A percentile compares a stretch with the other conserved stretches of the same genome.
Conservation (phyloP, 192 early-diverging fungal species). For the Radiomyces spectabilis region DNA sequence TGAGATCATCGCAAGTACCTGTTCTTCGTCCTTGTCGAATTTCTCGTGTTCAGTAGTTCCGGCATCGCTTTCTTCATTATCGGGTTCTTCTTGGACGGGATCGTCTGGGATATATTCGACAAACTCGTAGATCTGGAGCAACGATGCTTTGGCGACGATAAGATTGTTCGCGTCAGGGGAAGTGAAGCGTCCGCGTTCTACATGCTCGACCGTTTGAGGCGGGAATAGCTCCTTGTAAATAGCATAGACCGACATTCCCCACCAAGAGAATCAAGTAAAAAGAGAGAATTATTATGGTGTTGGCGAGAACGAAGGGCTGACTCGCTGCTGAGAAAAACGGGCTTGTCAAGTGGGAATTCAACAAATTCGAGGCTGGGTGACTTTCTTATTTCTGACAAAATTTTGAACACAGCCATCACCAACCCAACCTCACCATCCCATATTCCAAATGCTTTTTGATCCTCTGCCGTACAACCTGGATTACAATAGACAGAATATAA, state of each 20-base stretch:
- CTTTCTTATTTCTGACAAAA: too few species aligned
- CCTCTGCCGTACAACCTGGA: too few species aligned
- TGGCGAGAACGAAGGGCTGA: too few species aligned
- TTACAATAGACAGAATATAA: too few species aligned
- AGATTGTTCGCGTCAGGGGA: constrained; percentile 51
- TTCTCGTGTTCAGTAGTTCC: background rate
- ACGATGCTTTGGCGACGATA: constrained; percentile 52
- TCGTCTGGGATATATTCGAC: constrained; percentile 34
- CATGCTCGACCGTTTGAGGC: constrained; percentile 53
- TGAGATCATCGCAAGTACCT: constrained; percentile 20
- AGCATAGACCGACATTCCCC: constrained; percentile 45
- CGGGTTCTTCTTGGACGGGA: constrained; percentile 11
- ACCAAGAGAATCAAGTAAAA: too few species aligned
- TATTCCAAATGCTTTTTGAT: too few species aligned
- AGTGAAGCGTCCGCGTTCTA: constrained; percentile 55
- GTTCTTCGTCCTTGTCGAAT: constrained; percentile 20
- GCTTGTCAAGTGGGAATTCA: too few species aligned
- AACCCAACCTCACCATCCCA: too few species aligned
- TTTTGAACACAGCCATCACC: too few species aligned
- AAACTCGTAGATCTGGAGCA: constrained; percentile 66
- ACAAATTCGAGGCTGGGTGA: too few species aligned
- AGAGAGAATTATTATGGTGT: too few species aligned
- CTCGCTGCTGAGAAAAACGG: too few species aligned
- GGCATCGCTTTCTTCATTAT: background rate
- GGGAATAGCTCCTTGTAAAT: constrained; percentile 55